Evolutionary conservation across 78 protist species (phyloP).

Genomic region (Protostelium mycophagum): DNA sequence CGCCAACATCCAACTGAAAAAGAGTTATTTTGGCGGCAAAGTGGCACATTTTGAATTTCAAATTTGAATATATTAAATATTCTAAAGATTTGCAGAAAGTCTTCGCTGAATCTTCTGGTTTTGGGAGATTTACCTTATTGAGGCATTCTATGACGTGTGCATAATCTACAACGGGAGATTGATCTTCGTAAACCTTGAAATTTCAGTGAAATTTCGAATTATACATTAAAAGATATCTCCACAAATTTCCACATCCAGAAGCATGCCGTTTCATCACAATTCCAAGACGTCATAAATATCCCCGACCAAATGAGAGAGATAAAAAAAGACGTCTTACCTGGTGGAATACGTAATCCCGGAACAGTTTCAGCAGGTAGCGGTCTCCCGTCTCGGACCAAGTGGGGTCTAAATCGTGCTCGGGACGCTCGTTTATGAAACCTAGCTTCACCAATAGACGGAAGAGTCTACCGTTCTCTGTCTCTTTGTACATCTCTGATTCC

Average conservation of each 20-base stretch:
- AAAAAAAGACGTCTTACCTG: too few relatives aligned
- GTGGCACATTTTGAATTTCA: not conserved
- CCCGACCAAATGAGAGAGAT: too few relatives aligned
- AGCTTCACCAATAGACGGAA: slow-evolving; percentile 67
- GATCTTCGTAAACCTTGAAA: slow-evolving; percentile 64
- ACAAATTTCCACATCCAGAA: too few relatives aligned
- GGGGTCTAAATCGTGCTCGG: slow-evolving; percentile 54
- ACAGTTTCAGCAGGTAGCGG: slow-evolving; percentile 67
- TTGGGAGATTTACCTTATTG: slow-evolving; percentile 54
- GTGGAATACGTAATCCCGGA: slow-evolving; percentile 83
- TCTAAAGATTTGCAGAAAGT: too few relatives aligned
- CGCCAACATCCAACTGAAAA: slow-evolving; percentile 74
- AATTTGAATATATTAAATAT: not conserved
- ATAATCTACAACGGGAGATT: slow-evolving; percentile 62
- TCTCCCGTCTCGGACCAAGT: slow-evolving; percentile 83
- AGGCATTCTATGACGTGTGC: slow-evolving; percentile 76
- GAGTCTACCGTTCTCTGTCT: slow-evolving; percentile 77
- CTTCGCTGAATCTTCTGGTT: not conserved
- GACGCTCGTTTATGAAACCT: slow-evolving; percentile 72
- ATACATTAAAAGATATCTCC: too few relatives aligned
- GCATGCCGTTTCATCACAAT: not conserved
- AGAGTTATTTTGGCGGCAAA: not conserved
- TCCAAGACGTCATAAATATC: slow-evolving; percentile 1
- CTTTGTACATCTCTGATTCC: slow-evolving; percentile 55
- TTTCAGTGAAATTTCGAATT: too few relatives aligned